Evolutionary conservation across 768 basidiomycete genomes (phyloP).

Genomic region (Tricholoma sp.): DNA sequence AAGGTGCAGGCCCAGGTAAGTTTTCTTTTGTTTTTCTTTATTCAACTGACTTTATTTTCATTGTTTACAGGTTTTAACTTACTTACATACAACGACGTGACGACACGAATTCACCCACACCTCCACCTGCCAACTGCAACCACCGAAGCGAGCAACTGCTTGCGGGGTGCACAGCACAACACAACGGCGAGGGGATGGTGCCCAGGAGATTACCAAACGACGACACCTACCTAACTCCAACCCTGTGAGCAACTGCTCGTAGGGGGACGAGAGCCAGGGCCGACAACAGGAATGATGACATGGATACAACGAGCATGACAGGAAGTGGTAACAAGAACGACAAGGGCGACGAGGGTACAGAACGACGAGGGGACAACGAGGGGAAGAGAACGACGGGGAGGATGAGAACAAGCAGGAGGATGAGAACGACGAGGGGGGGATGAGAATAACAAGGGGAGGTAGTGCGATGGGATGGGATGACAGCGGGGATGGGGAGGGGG

Average conservation of each 20-base stretch:
- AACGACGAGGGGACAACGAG: neutral
- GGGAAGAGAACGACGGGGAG: neutral
- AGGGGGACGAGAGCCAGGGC: neutral
- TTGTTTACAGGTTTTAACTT: neutral
- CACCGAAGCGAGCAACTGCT: neutral
- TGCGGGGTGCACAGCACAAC: neutral
- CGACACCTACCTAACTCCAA: neutral
- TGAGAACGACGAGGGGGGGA: neutral
- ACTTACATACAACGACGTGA: neutral
- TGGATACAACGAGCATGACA: neutral
- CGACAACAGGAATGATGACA: neutral
- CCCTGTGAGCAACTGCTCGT: neutral
- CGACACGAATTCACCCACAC: neutral
- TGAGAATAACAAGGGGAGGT: neutral
- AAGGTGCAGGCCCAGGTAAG: neutral
- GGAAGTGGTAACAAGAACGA: no score
- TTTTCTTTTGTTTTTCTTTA: neutral
- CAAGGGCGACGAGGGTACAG: neutral
- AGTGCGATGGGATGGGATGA: neutral
- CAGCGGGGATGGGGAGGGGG: neutral
- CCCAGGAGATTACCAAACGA: no score
- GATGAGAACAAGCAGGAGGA: neutral
- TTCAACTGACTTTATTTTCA: neutral
- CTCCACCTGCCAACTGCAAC: neutral
- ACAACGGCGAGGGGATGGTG: no score